Conservation (phyloP, 1,284 basidiomycete species). For the Entoloma clypeatum region DNA sequence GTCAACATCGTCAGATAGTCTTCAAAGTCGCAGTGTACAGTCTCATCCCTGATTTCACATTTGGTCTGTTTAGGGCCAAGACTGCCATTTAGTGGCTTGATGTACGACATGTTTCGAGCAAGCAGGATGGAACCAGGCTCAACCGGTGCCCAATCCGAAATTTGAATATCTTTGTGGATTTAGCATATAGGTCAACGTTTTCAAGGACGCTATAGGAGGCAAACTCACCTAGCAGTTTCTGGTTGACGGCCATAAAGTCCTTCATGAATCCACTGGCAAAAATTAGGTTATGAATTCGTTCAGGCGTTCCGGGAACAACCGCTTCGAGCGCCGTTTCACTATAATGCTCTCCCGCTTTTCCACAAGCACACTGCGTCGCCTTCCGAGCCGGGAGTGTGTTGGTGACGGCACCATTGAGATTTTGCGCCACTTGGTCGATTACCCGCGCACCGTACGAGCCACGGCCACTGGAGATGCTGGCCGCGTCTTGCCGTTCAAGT, state of each 20-base stretch:
- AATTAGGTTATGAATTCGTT: constrained; percentile 94
- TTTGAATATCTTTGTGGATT: constrained; percentile 92
- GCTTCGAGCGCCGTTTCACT: constrained; percentile 74
- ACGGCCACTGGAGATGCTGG: constrained; percentile 34
- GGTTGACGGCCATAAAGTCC: constrained; percentile 85
- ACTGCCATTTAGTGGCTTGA: constrained; percentile 86
- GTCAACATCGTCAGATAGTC: constrained; percentile 82
- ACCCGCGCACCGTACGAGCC: constrained; percentile 29
- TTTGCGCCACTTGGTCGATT: constrained; percentile 19
- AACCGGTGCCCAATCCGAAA: constrained; percentile 84
- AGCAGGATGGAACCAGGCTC: constrained; percentile 66
- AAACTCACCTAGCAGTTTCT: constrained; percentile 81
- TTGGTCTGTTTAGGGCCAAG: constrained; percentile 95
- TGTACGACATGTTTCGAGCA: constrained; percentile 88
- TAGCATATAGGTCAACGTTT: constrained; percentile 28
- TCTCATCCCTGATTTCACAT: constrained; percentile 90
- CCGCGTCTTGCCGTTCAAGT: constrained; percentile 78
- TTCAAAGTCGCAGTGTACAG: constrained; percentile 79
- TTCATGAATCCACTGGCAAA: constrained; percentile 96
- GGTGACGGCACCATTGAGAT: constrained; percentile 20
- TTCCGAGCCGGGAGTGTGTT: constrained; percentile 31
- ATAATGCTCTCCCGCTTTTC: constrained; percentile 70
- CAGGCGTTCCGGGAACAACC: constrained; percentile 84
- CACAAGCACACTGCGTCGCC: constrained; percentile 75
- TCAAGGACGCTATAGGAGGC: background rate